phyloP scores from a whole-genome alignment of 1,139 yeast genomes.

The Hansenula lynferdii region DNA sequence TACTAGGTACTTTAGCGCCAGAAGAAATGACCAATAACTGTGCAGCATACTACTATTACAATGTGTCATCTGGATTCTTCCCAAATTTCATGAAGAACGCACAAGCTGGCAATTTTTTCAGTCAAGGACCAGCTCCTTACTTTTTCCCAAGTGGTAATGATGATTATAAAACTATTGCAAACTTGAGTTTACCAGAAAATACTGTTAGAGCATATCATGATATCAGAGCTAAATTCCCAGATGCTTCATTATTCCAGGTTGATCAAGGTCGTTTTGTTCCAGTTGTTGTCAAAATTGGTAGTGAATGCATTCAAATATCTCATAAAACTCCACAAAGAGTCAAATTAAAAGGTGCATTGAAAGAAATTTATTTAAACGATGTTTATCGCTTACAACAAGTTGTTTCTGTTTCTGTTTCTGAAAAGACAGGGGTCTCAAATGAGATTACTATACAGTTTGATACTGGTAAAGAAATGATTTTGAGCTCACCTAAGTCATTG shows the following conservation, averaged over 20 bases:
- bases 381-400: constrained; percentile 47
- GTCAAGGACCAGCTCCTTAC: constrained; percentile 20
- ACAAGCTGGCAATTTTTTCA: constrained; percentile 16
- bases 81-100: constrained; percentile 30
- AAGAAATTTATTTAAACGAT: constrained; percentile 45
- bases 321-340: constrained; percentile 34
- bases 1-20: constrained; percentile 37
- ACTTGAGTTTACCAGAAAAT: constrained; percentile 43
- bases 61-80: constrained; percentile 46
- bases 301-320: constrained; percentile 57
- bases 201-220: constrained; percentile 39
- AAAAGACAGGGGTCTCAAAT: constrained; percentile 42
- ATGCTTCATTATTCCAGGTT: constrained; percentile 49
- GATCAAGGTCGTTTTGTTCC: constrained; percentile 39
- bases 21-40: constrained; percentile 51
- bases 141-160: constrained; percentile 40
- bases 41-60: constrained; percentile 51
- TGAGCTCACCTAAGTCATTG: constrained; percentile 55
- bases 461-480: constrained; percentile 40
- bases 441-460: constrained; percentile 57
- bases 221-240: constrained; percentile 55
- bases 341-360: constrained; percentile 30
- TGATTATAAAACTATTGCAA: constrained; percentile 41
- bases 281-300: constrained; percentile 64
- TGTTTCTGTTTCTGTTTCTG: constrained; percentile 47